phyloP scores from a whole-genome alignment of 495 filamentous ascomycete species.

The Tetracladium marchalianum region DNA sequence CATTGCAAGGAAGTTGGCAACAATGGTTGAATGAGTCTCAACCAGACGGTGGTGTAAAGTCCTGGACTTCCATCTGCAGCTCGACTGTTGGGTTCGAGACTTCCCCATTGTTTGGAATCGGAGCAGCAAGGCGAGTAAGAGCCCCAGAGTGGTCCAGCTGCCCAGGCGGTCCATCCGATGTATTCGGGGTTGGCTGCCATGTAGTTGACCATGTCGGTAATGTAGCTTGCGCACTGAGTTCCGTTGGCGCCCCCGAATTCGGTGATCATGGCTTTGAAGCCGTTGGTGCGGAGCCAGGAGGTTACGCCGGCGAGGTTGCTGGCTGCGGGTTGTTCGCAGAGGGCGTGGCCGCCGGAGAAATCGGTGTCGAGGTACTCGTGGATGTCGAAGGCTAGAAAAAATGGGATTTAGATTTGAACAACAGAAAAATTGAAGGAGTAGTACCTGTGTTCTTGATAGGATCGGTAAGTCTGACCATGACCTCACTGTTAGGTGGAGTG shows the following conservation, averaged over 20 bases:
- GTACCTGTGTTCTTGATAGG: slow-evolving; percentile 34
- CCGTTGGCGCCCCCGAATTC: slow-evolving; percentile 42
- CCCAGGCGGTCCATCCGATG: slow-evolving; percentile 46
- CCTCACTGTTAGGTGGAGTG: slow-evolving; percentile 29
- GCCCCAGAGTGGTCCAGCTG: slow-evolving; percentile 42
- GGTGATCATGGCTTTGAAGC: slow-evolving; percentile 42
- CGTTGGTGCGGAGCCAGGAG: slow-evolving; percentile 36
- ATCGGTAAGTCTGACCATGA: slow-evolving; percentile 34
- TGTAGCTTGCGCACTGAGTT: slow-evolving; percentile 33
- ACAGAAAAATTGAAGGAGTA: neutral
- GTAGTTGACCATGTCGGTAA: slow-evolving; percentile 36
- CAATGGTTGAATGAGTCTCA: slow-evolving; percentile 32
- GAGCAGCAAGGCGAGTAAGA: slow-evolving; percentile 36
- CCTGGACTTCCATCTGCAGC: slow-evolving; percentile 32
- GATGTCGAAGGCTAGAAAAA: slow-evolving; percentile 29
- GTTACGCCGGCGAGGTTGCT: slow-evolving; percentile 33
- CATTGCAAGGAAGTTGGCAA: slow-evolving; percentile 30
- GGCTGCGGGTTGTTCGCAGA: slow-evolving; percentile 28
- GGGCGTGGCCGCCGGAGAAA: slow-evolving; percentile 32
- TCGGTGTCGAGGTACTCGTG: slow-evolving; percentile 44
- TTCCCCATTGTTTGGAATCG: slow-evolving; percentile 30
- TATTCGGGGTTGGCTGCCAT: slow-evolving; percentile 38
- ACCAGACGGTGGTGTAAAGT: slow-evolving; percentile 35
- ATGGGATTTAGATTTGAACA: neutral
- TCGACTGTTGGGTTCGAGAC: slow-evolving; percentile 35